Base-by-base conservation (phyloP, 352 stramenopile genomes). In the Phytophthora cajani region DNA sequence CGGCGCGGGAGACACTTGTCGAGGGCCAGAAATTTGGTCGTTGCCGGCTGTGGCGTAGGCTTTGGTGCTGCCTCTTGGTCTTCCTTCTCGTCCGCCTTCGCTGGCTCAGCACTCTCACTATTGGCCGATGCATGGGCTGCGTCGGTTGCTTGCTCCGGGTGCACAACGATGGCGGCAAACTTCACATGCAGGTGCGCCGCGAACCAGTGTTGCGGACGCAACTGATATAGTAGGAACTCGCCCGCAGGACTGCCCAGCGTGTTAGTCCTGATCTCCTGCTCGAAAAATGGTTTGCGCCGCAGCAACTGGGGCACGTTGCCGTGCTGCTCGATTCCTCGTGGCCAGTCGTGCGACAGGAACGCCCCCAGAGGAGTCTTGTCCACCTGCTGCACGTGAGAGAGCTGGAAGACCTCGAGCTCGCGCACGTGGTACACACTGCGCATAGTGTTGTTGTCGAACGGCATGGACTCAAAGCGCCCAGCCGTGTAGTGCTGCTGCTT, bases 301-400 rank as follows among this genome's bases (percentile, higher is more conserved):
- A 99, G 67, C n/a, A 99, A 75, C 47, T 79, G 76, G 6, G 80
- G 60, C 17, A 90, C 63, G 74, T 99, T 90, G 10, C 98, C 98
- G 72, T 98, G 91, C 67, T 98, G 89, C 30, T 96, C 96, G 61
- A 99, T 99, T 5, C 96, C 95, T n/a, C 89, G 84, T 7, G 98
- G 98, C 98, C 98, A 99, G 81, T 99, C 98, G 77, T 99, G 98
- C 54, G 94, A 99, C 14, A 99, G 62, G 52, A 99, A 97, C 14
- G 98, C 89, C 55, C 97, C 91, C 11, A 99, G 38, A 7, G 71
- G 55, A 42, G 56, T 80, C 58, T 72, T 78, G 56, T 88, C 77
- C 5, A 77, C 67, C 62, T 77, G 70, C 32, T 84, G 74, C 71
- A 96, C 62, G 75, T 98, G 80, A 69, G 89, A 74, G 54, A 99